phyloP scores from a whole-genome alignment of 73 alveolate species.

The Paramecium biaurelia region DNA sequence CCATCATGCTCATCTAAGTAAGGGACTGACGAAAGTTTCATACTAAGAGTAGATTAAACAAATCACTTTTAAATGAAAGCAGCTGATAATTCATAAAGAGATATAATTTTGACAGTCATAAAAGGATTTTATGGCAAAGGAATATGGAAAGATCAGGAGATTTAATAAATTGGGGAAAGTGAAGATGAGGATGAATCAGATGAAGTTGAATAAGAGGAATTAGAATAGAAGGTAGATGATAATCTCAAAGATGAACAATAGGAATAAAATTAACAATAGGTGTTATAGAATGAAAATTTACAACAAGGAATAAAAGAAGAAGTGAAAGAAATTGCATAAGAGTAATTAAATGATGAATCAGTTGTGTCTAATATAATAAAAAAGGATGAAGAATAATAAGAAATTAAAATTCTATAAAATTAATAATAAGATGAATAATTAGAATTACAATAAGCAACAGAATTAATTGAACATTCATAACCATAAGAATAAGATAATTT shows the following conservation, averaged over 20 bases:
- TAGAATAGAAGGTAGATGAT: neutral
- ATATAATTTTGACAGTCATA: neutral
- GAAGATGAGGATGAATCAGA: neutral
- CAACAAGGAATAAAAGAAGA: neutral
- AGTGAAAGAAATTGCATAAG: neutral
- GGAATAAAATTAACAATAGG: neutral
- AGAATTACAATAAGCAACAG: neutral
- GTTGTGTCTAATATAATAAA: neutral
- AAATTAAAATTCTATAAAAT: neutral
- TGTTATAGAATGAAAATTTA: neutral
- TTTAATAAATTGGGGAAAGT: neutral
- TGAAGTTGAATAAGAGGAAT: neutral
- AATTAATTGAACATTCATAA: neutral
- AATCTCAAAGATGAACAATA: neutral
- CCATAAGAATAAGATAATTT: neutral
- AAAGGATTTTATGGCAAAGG: conserved; percentile 37
- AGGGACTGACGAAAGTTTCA: neutral
- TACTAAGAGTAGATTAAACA: neutral
- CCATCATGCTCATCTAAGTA: neutral
- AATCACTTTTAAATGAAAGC: neutral
- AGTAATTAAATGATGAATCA: neutral
- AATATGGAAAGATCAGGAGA: neutral
- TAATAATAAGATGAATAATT: neutral
- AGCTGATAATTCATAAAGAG: neutral
- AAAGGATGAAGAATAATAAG: neutral